A percentile compares a stretch with the other conserved stretches of the same genome.
Conservation (phyloP, 768 basidiomycete species). For the Podaxis mareebaensis region DNA sequence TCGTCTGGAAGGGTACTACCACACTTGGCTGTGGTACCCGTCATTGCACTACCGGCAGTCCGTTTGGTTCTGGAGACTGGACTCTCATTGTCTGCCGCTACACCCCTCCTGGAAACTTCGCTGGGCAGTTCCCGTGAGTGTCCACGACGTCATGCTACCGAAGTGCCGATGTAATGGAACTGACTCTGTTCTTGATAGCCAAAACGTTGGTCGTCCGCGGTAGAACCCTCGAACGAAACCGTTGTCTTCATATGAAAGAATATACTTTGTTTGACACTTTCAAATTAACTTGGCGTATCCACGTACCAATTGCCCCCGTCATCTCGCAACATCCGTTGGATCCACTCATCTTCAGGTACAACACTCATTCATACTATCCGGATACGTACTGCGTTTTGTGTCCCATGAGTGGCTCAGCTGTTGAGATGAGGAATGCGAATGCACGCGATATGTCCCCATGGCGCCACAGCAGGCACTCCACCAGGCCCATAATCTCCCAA, state of each 20-base stretch:
- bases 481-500: too few species aligned
- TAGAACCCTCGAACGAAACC: background rate
- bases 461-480: too few species aligned
- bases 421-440: too few species aligned
- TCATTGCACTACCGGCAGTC: constrained; percentile 34
- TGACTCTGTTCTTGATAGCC: constrained; percentile 3
- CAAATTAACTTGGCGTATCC: background rate
- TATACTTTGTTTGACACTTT: background rate
- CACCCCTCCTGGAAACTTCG: constrained; percentile 27
- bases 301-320: background rate
- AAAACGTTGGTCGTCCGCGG: constrained; percentile 20
- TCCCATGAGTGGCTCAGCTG: too few species aligned
- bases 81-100: constrained; percentile 30
- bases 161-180: background rate
- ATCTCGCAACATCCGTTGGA: background rate
- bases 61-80: constrained; percentile 23
- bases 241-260: background rate
- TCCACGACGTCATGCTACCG: too few species aligned
- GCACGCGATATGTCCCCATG: too few species aligned
- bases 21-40: constrained; percentile 48
- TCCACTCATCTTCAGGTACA: too few species aligned
- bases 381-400: too few species aligned
- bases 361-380: too few species aligned
- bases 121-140: constrained; percentile 26
- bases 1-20: constrained; percentile 57